phyloP scores from a whole-genome alignment of 2,329 filamentous ascomycete species.

The Coniochaeta sp. region DNA sequence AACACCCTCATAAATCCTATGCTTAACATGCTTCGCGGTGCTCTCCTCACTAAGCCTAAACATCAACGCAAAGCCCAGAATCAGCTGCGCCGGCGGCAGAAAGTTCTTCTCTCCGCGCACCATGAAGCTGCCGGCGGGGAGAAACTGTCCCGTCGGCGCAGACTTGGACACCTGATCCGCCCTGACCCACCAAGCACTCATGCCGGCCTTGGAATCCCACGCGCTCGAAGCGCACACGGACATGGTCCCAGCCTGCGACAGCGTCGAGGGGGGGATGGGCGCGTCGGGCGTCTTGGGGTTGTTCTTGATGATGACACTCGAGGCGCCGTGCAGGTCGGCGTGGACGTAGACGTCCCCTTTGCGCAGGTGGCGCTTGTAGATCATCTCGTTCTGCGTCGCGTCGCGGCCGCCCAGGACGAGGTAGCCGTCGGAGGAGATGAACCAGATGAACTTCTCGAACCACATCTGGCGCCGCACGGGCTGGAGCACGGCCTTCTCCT shows the following conservation, averaged over 20 bases:
- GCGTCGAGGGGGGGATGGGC: conserved; percentile 83
- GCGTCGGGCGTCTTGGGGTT: conserved; percentile 68
- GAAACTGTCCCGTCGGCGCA: conserved; percentile 69
- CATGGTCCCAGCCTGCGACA: conserved; percentile 82
- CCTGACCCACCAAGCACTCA: conserved; percentile 94
- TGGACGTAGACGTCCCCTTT: conserved; percentile 91
- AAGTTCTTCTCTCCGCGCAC: conserved; percentile 86
- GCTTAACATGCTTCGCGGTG: conserved; percentile 71
- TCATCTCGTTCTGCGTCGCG: conserved; percentile 78
- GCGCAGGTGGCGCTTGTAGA: conserved; percentile 81
- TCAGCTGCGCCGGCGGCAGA: conserved; percentile 75
- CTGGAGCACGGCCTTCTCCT: conserved; percentile 81
- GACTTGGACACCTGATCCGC: conserved; percentile 87
- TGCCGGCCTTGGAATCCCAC: conserved; percentile 94
- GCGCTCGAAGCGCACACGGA: conserved; percentile 80
- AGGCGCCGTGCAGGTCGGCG: conserved; percentile 78
- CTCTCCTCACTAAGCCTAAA: conserved; percentile 88
- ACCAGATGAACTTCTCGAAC: conserved; percentile 98
- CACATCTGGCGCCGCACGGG: conserved; percentile 79
- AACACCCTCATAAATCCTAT: conserved; percentile 39
- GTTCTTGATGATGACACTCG: conserved; percentile 84
- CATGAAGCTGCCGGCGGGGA: conserved; percentile 72
- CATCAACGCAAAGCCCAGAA: conserved; percentile 81
- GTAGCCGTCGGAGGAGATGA: conserved; percentile 92
- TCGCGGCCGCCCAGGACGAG: conserved; percentile 86